Percentiles rank a stretch among this genome's conserved stretches.
Evolutionary conservation across 805 yeast species (phyloP).

Genomic region (Metschnikowia arizonensis): DNA sequence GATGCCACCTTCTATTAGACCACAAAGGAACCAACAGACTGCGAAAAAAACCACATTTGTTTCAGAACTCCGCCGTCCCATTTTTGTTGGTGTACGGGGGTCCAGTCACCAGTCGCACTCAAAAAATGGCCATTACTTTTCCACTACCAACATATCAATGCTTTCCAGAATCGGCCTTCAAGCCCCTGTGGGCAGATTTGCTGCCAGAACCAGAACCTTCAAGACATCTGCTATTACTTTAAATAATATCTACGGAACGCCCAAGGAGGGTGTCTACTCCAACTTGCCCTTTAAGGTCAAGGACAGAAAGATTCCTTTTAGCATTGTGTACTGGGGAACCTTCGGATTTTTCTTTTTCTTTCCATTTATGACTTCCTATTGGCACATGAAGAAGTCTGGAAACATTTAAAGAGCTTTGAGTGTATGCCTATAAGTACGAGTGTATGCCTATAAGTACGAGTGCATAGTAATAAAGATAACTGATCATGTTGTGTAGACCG

Average conservation of each 20-base stretch:
- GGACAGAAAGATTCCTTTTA: slow-evolving; percentile 87
- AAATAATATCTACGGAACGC: slow-evolving; percentile 36
- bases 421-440: not conserved
- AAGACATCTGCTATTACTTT: slow-evolving; percentile 41
- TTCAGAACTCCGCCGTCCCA: too few species aligned
- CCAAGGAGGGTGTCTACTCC: slow-evolving; percentile 69
- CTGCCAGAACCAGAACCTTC: slow-evolving; percentile 34
- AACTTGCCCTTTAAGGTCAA: slow-evolving; percentile 94
- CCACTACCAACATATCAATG: slow-evolving; percentile 15
- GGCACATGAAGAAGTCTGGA: slow-evolving; percentile 88
- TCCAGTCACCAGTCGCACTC: not conserved
- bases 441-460: not conserved
- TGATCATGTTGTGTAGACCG: slow-evolving; percentile 15
- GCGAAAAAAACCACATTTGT: too few species aligned
- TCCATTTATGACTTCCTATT: slow-evolving; percentile 77
- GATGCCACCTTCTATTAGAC: too few species aligned
- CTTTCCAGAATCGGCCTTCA: slow-evolving; percentile 24
- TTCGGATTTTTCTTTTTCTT: slow-evolving; percentile 36
- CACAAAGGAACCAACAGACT: too few species aligned
- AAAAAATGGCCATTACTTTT: not conserved
- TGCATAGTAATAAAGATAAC: slow-evolving; percentile 4
- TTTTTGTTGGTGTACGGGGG: slow-evolving; percentile 6
- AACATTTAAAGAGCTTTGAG: slow-evolving; percentile 17
- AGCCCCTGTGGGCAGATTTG: slow-evolving; percentile 14
- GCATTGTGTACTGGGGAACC: slow-evolving; percentile 75